phyloP scores from a whole-genome alignment of 371 early-diverging fungal genomes.

The Thermomucor indicae-seudaticae region DNA sequence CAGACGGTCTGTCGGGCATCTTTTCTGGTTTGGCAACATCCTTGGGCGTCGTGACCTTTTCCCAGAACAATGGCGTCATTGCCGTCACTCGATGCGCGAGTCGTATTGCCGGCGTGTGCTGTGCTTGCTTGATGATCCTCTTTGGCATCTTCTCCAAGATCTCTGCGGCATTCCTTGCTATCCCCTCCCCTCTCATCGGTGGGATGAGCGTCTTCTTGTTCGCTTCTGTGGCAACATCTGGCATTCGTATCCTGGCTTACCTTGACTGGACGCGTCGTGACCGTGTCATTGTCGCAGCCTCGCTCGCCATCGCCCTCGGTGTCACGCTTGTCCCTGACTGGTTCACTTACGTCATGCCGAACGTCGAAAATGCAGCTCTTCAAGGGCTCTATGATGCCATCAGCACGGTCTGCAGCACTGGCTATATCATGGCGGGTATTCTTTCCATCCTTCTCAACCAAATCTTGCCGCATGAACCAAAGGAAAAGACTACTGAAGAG shows the following conservation, averaged over 20 bases:
- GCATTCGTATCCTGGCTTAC: constrained; percentile 55
- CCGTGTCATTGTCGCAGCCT: constrained; percentile 51
- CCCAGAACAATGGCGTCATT: constrained; percentile 62
- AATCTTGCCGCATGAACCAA: constrained; percentile 29
- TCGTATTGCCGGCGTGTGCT: constrained; percentile 50
- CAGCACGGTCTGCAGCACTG: constrained; percentile 48
- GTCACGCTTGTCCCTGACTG: constrained; percentile 51
- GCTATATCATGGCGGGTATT: constrained; percentile 52
- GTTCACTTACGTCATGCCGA: constrained; percentile 46
- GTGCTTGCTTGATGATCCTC: constrained; percentile 47
- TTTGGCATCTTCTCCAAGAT: constrained; percentile 58
- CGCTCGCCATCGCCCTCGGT: constrained; percentile 48
- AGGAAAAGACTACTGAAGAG: background rate
- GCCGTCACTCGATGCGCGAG: constrained; percentile 59
- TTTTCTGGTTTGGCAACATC: constrained; percentile 49
- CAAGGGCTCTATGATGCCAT: constrained; percentile 49
- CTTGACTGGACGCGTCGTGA: constrained; percentile 61
- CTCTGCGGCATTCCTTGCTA: constrained; percentile 51
- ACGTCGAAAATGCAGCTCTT: constrained; percentile 33
- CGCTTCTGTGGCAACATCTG: constrained; percentile 55
- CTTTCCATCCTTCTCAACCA: constrained; percentile 48
- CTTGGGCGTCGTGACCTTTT: constrained; percentile 55
- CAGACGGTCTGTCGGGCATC: constrained; percentile 51
- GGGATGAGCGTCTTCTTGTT: constrained; percentile 61
- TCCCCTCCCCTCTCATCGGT: constrained; percentile 49